Percentiles rank a stretch among this genome's conserved stretches.
Evolutionary conservation across 164 flowering plant genomes (phyloP).

Genomic region (Berberis thunbergii): DNA sequence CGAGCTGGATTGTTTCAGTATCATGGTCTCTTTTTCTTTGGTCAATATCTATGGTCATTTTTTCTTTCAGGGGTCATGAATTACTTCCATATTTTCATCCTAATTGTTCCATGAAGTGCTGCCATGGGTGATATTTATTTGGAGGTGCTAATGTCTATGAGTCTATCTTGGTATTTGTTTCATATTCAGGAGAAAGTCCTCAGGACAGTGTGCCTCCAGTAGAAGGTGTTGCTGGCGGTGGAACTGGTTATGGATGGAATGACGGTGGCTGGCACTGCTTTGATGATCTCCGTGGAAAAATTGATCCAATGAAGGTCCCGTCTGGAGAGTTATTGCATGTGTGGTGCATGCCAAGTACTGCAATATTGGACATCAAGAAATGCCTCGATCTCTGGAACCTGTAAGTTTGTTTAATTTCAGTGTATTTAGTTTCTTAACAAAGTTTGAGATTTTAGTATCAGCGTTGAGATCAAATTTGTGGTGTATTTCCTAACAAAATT

Average conservation of each 20-base stretch:
- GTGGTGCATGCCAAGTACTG: conserved; percentile 93
- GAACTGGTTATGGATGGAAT: conserved; percentile 95
- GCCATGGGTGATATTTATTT: too few species aligned
- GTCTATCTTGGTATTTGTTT: conserved; percentile 1
- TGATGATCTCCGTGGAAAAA: conserved; percentile 27
- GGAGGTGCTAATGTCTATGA: neutral
- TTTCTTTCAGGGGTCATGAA: too few species aligned
- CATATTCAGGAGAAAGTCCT: conserved; percentile 13
- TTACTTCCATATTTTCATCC: too few species aligned
- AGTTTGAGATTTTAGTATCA: neutral
- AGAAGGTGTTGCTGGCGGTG: conserved; percentile 97
- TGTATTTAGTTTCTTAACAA: neutral
- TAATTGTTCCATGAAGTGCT: too few species aligned
- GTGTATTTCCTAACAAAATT: too few species aligned
- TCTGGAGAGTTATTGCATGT: conserved; percentile 75
- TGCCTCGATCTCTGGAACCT: conserved; percentile 67
- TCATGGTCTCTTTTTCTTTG: too few species aligned
- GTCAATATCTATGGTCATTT: too few species aligned
- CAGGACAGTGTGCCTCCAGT: conserved; percentile 55
- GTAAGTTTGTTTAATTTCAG: conserved; percentile 29
- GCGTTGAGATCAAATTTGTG: too few species aligned
- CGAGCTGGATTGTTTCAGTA: too few species aligned
- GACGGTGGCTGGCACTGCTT: conserved; percentile 40
- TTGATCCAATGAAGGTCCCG: conserved; percentile 67
- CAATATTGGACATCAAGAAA: conserved; percentile 78